phyloP scores from a whole-genome alignment of 805 yeast genomes.

The Kazachstania kunashirensis region DNA sequence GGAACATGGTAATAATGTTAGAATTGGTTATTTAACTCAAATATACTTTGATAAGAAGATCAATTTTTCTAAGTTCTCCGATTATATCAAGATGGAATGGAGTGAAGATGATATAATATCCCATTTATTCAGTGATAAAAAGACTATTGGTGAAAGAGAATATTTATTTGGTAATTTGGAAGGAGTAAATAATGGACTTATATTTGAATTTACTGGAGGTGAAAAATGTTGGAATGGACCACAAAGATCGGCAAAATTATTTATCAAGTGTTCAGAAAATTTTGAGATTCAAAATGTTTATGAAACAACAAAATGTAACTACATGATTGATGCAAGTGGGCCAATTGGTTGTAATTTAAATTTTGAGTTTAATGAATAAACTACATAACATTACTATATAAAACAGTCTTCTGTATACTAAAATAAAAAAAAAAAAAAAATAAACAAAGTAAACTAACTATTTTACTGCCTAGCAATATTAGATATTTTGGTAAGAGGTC shows the following conservation, averaged over 20 bases:
- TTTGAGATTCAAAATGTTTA: conserved; percentile 43
- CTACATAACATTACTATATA: no score
- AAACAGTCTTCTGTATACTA: no score
- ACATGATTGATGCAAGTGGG: conserved; percentile 39
- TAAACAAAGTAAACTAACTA: no score
- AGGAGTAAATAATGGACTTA: conserved; percentile 28
- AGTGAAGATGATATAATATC: conserved; percentile 18
- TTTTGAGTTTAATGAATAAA: no score
- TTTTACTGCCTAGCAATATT: no score
- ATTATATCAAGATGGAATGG: conserved; percentile 17
- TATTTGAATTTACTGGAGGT: conserved; percentile 46
- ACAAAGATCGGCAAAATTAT: conserved; percentile 54
- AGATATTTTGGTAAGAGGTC: no score
- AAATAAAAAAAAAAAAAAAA: no score
- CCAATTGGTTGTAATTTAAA: conserved; percentile 34
- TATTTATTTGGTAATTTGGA: conserved; percentile 25
- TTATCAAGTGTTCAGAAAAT: conserved; percentile 55
- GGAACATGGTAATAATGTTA: conserved; percentile 14
- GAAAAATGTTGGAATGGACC: conserved; percentile 95
- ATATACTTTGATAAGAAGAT: conserved; percentile 11
- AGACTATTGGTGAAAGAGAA: conserved; percentile 9
- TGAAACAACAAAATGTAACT: conserved; percentile 86
- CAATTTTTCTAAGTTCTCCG: conserved; percentile 13
- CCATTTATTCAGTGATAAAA: conserved; percentile 19
- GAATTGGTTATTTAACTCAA: conserved; percentile 17